Conservation (phyloP, 1,284 basidiomycete genomes). For the Rhodotorula glutinis region DNA sequence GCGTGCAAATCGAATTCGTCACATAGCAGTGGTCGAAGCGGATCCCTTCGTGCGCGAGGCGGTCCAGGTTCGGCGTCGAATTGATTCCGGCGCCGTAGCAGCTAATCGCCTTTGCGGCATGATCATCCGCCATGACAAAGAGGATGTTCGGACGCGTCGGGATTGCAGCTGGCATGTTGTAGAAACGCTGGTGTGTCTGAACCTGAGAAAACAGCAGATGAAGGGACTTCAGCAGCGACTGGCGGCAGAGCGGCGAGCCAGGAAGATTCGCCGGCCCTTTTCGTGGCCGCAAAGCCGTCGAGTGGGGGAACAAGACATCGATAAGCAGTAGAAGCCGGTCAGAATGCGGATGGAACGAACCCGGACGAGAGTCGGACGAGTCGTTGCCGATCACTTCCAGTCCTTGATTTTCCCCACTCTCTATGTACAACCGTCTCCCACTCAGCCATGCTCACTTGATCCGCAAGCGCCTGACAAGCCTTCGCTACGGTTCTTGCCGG, state of each 20-base stretch:
- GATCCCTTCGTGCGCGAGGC: constrained; percentile 1
- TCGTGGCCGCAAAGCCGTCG: too few relatives aligned
- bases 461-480: too few relatives aligned
- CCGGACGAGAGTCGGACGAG: constrained; percentile 1
- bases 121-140: constrained; percentile 7
- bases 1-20: constrained; percentile 5
- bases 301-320: too few relatives aligned
- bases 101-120: constrained; percentile 1
- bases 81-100: constrained; percentile 8
- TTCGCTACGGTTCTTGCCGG: too few relatives aligned
- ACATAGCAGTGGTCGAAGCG: constrained; percentile 7
- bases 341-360: too few relatives aligned
- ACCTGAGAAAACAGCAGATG: too few relatives aligned
- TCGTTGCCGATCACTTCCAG: not conserved
- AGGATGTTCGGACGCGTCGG: not conserved
- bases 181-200: too few relatives aligned
- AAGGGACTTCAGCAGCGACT: too few relatives aligned
- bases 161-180: not conserved
- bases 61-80: constrained; percentile 2
- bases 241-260: too few relatives aligned
- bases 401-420: not conserved
- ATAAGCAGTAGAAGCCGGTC: too few relatives aligned
- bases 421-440: not conserved
- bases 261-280: too few relatives aligned
- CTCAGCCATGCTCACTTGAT: too few relatives aligned